Base-by-base conservation (phyloP, 306 rosid genomes). In the Senna tora region DNA sequence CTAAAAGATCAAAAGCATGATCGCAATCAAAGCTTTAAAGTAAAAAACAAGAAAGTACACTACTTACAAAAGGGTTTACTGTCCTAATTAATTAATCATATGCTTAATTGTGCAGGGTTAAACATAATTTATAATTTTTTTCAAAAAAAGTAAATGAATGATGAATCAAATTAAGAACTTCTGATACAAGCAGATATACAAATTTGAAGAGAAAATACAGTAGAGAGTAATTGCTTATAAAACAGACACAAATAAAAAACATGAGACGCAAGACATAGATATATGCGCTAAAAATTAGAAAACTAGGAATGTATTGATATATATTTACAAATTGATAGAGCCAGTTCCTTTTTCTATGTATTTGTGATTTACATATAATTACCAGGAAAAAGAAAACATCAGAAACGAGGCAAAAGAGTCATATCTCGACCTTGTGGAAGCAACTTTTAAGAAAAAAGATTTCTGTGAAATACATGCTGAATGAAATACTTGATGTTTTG, bases 341-440 rank as follows among this genome's bases (percentile, higher is more conserved):
- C 30, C 12, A 7, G 22, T 22, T 16, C 25, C 30, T 34, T 60
- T 36, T 36, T 10, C 4, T 0, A 55, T 16, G 11, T 5, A 47
- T 16, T n/a, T 50, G 10, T 16, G 55, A 47, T n/a, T 5, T 15
- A 47, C 4, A 47, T 0, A 2, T 52, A 39, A 67, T 4, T 41
- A 14, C 51, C 60, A 46, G 46, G 54, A 22, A 32, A 60, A 9
- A 58, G 9, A 43, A 72, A 62, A 20, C 15, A 25, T 25, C 45
- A 52, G 43, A 43, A 70, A 7, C 25, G 53, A 14, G 25, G 13
- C n/a, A 30, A 39, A 59, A 19, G 8, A 32, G 41, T 45, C 34
- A 62, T 69, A 41, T 61, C 59, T 66, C 58, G 60, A 61, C 43
- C 34, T 25, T 25, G 19, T 41, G 22, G 38, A 19, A 41, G 53